Evolutionary conservation across 257 asterid genomes (phyloP), one percentile per base, ranked within the genome.

Genomic region (Capsicum baccatum): DNA sequence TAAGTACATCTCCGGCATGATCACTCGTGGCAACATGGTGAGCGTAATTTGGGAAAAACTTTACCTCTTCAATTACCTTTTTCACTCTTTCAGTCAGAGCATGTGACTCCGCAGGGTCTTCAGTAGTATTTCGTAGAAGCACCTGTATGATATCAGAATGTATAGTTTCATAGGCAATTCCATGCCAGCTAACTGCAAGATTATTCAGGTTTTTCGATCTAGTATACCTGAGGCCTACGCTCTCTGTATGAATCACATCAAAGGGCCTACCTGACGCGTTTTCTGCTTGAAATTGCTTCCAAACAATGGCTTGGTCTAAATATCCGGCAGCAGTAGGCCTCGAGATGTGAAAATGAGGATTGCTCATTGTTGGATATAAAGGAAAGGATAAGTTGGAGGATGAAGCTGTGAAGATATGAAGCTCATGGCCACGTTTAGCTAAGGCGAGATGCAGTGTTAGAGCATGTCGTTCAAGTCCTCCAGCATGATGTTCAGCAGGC

Each of bases 151-250:
- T 92, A 76, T 93, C 97, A 0, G 98, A 93, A 78, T 78, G 82
- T 78, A 78, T 0, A 54, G 82, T 78, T 78, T 94, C 98, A 4
- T 92, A 94, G 0, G 93, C 96, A 8, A 94, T 93, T 33, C 98
- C 98, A 33, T 94, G 97, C 98, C 98, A 94, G 54, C 92, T 92
- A 44, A 90, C 98, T 0, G 93, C 98, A 33, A 93, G n/a, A 82
- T 91, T 92, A 63, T 85, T 82, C 42, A 91, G 84, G 48, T 88
- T 85, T 66, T 93, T 59, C 1, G 96, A 87, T 84, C 94, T 86
- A 11, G 96, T 93, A 82, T 94, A 91, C 92, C 88, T 94, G 1
- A 94, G 94, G 10, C 88, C 97, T 0, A 91, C 98, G 17, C 98
- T 94, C 83, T 94, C 98, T 0, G 96, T 92, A 78, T 94, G 98